phyloP scores from a whole-genome alignment of 345 rosid genomes.

The Dimocarpus longan region DNA sequence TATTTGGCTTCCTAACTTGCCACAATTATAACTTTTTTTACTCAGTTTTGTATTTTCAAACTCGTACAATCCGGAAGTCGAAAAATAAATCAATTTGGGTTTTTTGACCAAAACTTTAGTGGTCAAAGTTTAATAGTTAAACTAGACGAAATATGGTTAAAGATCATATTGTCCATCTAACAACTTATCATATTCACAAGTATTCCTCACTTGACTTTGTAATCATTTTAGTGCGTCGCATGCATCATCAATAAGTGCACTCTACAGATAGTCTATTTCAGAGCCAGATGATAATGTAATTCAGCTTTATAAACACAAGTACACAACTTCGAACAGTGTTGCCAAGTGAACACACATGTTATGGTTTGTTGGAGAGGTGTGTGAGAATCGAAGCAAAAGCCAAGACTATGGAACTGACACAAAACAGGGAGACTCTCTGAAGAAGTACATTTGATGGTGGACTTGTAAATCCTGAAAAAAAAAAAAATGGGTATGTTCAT shows the following conservation, averaged over 20 bases:
- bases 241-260: slow-evolving; percentile 45
- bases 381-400: slow-evolving; percentile 49
- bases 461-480: slow-evolving; percentile 28
- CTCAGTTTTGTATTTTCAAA: no score
- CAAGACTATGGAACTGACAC: slow-evolving; percentile 44
- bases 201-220: slow-evolving; percentile 23
- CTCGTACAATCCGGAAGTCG: no score
- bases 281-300: slow-evolving; percentile 41
- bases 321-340: slow-evolving; percentile 33
- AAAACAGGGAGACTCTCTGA: slow-evolving; percentile 19
- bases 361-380: slow-evolving; percentile 42
- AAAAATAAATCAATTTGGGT: no score
- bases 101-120: no score
- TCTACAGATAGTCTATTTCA: slow-evolving; percentile 38
- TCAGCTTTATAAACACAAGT: slow-evolving; percentile 32
- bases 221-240: slow-evolving; percentile 32
- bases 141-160: no score
- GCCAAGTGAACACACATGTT: slow-evolving; percentile 42
- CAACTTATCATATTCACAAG: slow-evolving; percentile 17
- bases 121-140: no score
- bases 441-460: not conserved
- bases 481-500: not conserved
- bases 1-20: no score
- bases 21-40: no score
- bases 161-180: not conserved